Base-by-base conservation (phyloP, 495 filamentous ascomycete genomes). In the Polyplosphaeria fusca region DNA sequence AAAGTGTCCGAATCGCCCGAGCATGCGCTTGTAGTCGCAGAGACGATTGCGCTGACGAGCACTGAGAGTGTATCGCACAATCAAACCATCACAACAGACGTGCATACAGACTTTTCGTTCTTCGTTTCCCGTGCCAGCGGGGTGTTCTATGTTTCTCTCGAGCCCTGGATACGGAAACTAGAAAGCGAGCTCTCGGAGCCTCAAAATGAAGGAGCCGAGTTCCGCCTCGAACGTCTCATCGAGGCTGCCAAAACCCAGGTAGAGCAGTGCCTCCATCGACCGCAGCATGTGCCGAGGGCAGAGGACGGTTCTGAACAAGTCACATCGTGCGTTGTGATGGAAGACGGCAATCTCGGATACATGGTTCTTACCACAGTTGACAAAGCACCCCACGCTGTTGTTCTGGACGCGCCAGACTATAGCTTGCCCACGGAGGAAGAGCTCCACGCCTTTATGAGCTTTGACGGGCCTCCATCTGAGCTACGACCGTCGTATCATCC, bases 341-440 rank as follows among this genome's bases (percentile, higher is more conserved):
- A 78, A 28, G 86, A 91, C 61, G 82, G 83, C 12, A 85, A 90
- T 60, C 72, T 94, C 40, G 90, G 89, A 47, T 87, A 91, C 61
- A 77, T 94, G 37, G 73, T 96, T 32, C 74, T 95, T 32, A 90
- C 90, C 0, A 77, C 80, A n/a, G 77, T 80, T 4, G 71, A 78
- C 20, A 77, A 79, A 24, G 75, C 82, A 47, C 83, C 89, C 1
- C 74, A 85, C 57, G 82, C 82, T 12, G 72, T 84, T 4, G 74
- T 79, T 30, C 82, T 94, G 64, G 88, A 92, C 49, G 65, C 78
- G 1, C 86, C 87, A 2, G 72, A 77, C 28, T 73, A 58, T 3
- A 39, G 37, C 13, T 11, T 52, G 18, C 45, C 65, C 67, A 7
- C 63, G 27, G 67, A 71, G 65, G 67, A 14, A 19, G 61, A 57